Conservation (phyloP, 805 yeast species). For the Hanseniaspora meyeri region DNA sequence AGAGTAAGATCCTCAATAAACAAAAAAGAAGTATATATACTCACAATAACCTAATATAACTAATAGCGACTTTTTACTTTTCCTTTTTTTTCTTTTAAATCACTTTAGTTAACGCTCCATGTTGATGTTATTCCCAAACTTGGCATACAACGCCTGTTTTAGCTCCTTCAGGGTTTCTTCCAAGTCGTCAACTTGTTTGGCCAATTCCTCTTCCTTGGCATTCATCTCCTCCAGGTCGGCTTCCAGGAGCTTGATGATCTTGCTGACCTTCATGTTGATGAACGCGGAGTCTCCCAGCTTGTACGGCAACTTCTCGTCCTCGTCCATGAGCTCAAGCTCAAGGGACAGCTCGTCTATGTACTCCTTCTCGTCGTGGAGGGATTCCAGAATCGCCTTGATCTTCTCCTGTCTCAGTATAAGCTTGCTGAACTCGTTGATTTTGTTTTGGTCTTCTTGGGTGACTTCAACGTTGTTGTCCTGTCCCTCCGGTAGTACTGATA, state of each 20-base stretch:
- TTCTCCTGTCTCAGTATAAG: slow-evolving; percentile 60
- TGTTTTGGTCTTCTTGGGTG: slow-evolving; percentile 61
- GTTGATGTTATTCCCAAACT: slow-evolving; percentile 81
- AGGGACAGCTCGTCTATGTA: slow-evolving; percentile 73
- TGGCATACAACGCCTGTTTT: slow-evolving; percentile 68
- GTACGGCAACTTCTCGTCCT: slow-evolving; percentile 58
- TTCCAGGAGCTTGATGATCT: slow-evolving; percentile 60
- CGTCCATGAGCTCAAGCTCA: slow-evolving; percentile 78
- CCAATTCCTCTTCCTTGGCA: slow-evolving; percentile 35
- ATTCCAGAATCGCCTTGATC: slow-evolving; percentile 37
- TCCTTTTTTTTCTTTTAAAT: too few relatives aligned
- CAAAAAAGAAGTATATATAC: not conserved
- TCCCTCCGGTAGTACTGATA: slow-evolving; percentile 33
- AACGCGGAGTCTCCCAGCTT: slow-evolving; percentile 57
- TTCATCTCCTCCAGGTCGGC: slow-evolving; percentile 45
- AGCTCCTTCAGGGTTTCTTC: slow-evolving; percentile 46
- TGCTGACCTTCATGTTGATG: slow-evolving; percentile 51
- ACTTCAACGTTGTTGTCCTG: slow-evolving; percentile 32
- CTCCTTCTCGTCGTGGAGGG: slow-evolving; percentile 59
- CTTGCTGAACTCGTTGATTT: slow-evolving; percentile 79
- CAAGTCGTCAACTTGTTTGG: slow-evolving; percentile 37
- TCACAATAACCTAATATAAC: not conserved
- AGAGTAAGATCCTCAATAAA: not conserved
- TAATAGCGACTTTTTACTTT: too few relatives aligned
- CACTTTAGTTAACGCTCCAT: slow-evolving; percentile 60